Percentiles rank a stretch among this genome's conserved stretches.
phyloP scores from a whole-genome alignment of 176 grass and related monocot genomes.

The Cenchrus fungigraminus region DNA sequence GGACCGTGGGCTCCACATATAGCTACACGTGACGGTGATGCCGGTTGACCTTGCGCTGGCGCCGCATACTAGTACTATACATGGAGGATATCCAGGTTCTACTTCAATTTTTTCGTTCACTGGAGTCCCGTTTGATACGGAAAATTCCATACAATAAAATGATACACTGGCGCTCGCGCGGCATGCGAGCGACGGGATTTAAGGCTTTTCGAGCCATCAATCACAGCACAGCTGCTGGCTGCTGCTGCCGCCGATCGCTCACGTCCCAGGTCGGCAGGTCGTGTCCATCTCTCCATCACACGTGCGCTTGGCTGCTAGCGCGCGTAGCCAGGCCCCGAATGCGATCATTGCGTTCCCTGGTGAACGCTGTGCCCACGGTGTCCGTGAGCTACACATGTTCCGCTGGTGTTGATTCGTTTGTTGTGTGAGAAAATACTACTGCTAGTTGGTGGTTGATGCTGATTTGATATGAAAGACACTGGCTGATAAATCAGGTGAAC shows the following conservation, averaged over 20 bases:
- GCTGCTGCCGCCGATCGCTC: not conserved
- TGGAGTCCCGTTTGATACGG: not conserved
- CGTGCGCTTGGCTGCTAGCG: conserved; percentile 18
- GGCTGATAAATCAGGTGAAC: too few species aligned
- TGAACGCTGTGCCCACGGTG: not conserved
- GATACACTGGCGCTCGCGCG: not conserved
- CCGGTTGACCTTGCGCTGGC: not conserved
- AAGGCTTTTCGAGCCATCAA: not conserved
- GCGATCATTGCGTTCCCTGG: not conserved
- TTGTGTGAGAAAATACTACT: too few species aligned
- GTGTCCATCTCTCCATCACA: conserved; percentile 24
- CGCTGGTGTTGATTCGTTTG: too few species aligned
- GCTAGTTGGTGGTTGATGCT: too few species aligned
- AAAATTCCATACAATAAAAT: not conserved
- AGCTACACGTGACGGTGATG: not conserved
- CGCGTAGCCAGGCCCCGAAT: not conserved
- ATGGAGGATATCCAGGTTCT: too few species aligned
- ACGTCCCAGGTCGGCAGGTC: not conserved
- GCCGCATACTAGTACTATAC: too few species aligned
- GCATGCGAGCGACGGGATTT: not conserved
- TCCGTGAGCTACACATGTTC: not conserved
- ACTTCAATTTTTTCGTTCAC: not conserved
- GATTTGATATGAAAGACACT: too few species aligned
- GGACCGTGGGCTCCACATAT: not conserved
- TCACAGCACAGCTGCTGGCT: not conserved